A percentile compares a stretch with the other conserved stretches of the same genome.
Evolutionary conservation across 2,329 filamentous ascomycete genomes (phyloP).

Genomic region (Fusarium luffae): DNA sequence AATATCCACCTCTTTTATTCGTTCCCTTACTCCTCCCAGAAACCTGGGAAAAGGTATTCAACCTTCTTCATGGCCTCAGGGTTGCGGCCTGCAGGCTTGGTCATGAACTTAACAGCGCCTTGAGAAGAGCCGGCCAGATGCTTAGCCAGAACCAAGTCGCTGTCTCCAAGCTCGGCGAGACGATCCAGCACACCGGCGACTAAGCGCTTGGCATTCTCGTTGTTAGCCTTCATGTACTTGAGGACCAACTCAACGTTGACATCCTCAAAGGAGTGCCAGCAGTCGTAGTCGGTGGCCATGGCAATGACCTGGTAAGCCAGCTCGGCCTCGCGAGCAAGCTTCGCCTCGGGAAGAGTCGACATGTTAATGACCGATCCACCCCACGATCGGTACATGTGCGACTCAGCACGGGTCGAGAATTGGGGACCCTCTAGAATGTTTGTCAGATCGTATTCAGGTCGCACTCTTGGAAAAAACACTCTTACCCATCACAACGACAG

Average conservation of each 20-base stretch:
- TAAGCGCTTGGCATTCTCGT: conserved; percentile 85
- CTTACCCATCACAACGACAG: conserved; percentile 88
- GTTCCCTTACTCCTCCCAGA: conserved; percentile 62
- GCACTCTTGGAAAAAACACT: neutral
- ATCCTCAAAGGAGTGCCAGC: conserved; percentile 86
- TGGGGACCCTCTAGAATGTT: conserved; percentile 83
- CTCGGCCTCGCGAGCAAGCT: conserved; percentile 95
- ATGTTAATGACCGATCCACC: conserved; percentile 98
- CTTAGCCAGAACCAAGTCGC: conserved; percentile 79
- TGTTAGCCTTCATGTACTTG: conserved; percentile 94
- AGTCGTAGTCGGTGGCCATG: conserved; percentile 99
- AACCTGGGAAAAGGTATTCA: conserved; percentile 88
- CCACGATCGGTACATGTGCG: conserved; percentile 93
- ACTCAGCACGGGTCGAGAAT: conserved; percentile 96
- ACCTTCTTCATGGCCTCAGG: conserved; percentile 82
- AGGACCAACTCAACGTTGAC: conserved; percentile 98
- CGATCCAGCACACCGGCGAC: conserved; percentile 90
- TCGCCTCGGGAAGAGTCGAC: conserved; percentile 94
- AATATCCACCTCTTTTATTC: conserved; percentile 5
- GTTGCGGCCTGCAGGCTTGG: conserved; percentile 78
- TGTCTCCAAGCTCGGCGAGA: conserved; percentile 80
- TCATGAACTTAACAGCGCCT: conserved; percentile 84
- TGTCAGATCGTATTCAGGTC: conserved; percentile 35
- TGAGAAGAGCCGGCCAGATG: conserved; percentile 81
- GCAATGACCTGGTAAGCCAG: conserved; percentile 98